phyloP scores from a whole-genome alignment of 108 stramenopile genomes.

The Skeletonema menzelii region DNA sequence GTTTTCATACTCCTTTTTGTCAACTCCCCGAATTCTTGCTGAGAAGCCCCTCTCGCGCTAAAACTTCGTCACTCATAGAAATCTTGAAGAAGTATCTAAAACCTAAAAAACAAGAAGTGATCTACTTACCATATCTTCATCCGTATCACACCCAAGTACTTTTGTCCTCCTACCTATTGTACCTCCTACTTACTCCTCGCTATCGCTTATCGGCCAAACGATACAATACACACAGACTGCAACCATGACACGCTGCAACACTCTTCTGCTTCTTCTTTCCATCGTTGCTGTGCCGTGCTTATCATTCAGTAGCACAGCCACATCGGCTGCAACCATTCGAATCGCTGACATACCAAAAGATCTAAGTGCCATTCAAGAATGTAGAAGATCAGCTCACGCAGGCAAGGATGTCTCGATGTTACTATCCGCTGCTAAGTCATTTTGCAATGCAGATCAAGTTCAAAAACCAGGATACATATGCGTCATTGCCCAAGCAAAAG shows the following conservation, averaged over 20 bases:
- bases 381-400: conserved; percentile 29
- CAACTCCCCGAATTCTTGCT: too few species aligned
- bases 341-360: conserved; percentile 17
- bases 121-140: too few species aligned
- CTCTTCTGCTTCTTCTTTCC: neutral
- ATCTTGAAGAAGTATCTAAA: too few species aligned
- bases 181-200: too few species aligned
- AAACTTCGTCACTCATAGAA: neutral
- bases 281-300: neutral
- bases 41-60: neutral
- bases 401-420: conserved; percentile 1
- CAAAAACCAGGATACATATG: conserved; percentile 31
- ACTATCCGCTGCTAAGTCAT: conserved; percentile 37
- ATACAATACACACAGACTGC: too few species aligned
- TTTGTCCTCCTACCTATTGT: too few species aligned
- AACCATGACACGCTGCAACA: neutral
- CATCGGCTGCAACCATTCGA: conserved; percentile 3
- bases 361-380: conserved; percentile 30
- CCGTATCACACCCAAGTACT: too few species aligned
- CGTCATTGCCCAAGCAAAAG: conserved; percentile 13
- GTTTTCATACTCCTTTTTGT: too few species aligned
- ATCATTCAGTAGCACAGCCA: neutral
- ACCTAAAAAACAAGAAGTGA: too few species aligned
- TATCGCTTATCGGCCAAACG: too few species aligned
- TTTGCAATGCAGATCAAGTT: conserved; percentile 46